Evolutionary conservation across 108 stramenopile genomes (phyloP), one percentile per base, ranked within the genome.

Genomic region (Seminavis robusta): DNA sequence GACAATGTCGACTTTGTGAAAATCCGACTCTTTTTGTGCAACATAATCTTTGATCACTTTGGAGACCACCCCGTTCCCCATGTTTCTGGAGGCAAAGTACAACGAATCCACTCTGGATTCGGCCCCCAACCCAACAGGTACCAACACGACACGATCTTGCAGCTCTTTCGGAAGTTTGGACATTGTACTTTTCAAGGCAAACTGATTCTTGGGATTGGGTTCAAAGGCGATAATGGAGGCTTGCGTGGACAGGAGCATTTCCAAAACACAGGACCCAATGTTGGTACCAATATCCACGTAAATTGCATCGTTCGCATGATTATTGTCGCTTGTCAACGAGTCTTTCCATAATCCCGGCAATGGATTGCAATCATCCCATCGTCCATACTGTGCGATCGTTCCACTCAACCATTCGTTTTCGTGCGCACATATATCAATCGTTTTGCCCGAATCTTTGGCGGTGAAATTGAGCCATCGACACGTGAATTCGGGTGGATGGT

Each of bases 241-340:
- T 37, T 71, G 39, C 27, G 63, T 59, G 23, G 24, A 23, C 21
- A 65, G 10, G 4, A 71, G 49, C 63, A 71, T 71, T 39, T 71
- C 69, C 63, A 65, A 65, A 9, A 71, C 33, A 51, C 69, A 71
- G 2, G 36, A 16, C 1, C 69, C 69, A 36, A 65, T 64, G 26
- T 71, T 71, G 17, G 63, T 63, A 0, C 63, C 69, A 55, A 71
- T 59, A 3, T 71, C 69, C 13, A 71, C 39, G 34, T 64, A 71
- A 23, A 52, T n/a, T n/a, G n/a, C n/a, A n/a, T n/a, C n/a, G n/a
- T n/a, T n/a, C n/a, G n/a, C n/a, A n/a, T n/a, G n/a, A n/a, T n/a
- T n/a, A n/a, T n/a, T n/a, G n/a, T n/a, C n/a, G n/a, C n/a, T n/a
- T n/a, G n/a, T n/a, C n/a, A n/a, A n/a, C n/a, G n/a, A n/a, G n/a